Evolutionary conservation across 192 early-diverging fungal species (phyloP).

Genomic region (Allomyces macrogynus): DNA sequence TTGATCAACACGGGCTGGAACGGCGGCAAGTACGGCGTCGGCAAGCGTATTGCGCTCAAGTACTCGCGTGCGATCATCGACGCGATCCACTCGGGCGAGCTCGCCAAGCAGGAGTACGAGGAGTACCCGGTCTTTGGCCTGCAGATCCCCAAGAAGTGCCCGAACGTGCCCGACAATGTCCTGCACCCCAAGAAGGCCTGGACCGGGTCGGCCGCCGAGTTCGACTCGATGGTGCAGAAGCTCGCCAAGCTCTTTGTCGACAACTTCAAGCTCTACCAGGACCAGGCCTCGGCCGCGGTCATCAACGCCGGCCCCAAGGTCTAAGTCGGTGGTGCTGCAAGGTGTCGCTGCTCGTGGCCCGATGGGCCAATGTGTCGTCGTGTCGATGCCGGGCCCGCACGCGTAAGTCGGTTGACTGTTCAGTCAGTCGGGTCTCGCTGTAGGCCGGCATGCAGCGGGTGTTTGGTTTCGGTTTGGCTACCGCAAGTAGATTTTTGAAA

Average conservation of each 20-base stretch:
- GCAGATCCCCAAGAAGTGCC: constrained; percentile 55
- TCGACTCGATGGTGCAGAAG: constrained; percentile 38
- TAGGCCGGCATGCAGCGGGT: no score
- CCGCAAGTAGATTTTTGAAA: no score
- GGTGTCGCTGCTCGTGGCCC: no score
- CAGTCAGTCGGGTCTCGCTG: no score
- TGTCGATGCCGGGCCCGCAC: no score
- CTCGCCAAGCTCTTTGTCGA: constrained; percentile 67
- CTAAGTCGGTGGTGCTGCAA: constrained; percentile 6
- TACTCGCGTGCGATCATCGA: constrained; percentile 96
- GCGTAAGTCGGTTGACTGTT: no score
- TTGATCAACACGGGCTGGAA: constrained; percentile 95
- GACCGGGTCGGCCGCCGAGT: constrained; percentile 52
- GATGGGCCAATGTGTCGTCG: no score
- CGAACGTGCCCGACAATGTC: constrained; percentile 61
- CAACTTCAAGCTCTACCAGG: constrained; percentile 74
- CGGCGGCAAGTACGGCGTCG: constrained; percentile 74
- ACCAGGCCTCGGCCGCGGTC: constrained; percentile 44
- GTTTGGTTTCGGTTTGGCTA: no score
- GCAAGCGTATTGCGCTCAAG: constrained; percentile 83
- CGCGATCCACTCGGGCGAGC: constrained; percentile 86
- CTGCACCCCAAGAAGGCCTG: constrained; percentile 74
- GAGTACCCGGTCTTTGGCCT: constrained; percentile 77
- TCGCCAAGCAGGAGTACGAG: constrained; percentile 61
- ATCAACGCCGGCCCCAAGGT: constrained; percentile 48